Evolutionary conservation across 2,329 filamentous ascomycete species (phyloP).

Genomic region (Penicillium glabrum): DNA sequence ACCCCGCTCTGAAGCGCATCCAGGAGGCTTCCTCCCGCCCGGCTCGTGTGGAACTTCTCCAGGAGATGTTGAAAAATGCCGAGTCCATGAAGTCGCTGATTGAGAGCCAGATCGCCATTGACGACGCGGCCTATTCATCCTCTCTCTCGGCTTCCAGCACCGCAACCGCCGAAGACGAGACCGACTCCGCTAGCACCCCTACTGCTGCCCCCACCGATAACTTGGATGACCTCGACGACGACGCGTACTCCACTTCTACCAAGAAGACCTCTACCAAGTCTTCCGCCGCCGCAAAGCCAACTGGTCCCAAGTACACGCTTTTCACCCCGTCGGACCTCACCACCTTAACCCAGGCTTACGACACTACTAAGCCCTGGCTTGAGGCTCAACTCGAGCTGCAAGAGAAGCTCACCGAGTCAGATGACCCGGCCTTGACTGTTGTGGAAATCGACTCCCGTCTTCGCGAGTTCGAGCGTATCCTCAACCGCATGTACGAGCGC

Average conservation of each 20-base stretch:
- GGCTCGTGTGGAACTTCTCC: conserved; percentile 64
- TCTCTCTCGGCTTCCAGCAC: conserved; percentile 51
- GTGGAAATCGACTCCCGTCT: conserved; percentile 70
- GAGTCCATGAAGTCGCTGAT: conserved; percentile 69
- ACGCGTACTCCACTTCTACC: conserved; percentile 47
- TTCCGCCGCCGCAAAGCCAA: conserved; percentile 35
- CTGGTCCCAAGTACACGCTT: conserved; percentile 60
- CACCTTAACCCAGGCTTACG: conserved; percentile 62
- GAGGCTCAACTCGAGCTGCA: conserved; percentile 69
- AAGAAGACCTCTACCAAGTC: conserved; percentile 35
- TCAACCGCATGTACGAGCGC: conserved; percentile 38
- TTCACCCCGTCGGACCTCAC: conserved; percentile 74
- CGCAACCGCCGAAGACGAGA: conserved; percentile 39
- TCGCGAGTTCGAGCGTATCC: conserved; percentile 63
- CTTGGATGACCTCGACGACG: conserved; percentile 78
- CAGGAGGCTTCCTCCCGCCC: conserved; percentile 72
- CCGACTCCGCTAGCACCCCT: conserved; percentile 49
- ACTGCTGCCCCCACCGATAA: conserved; percentile 33
- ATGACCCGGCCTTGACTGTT: conserved; percentile 72
- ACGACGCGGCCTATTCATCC: conserved; percentile 60
- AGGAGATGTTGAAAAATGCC: conserved; percentile 70
- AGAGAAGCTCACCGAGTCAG: conserved; percentile 65
- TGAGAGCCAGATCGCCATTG: conserved; percentile 70
- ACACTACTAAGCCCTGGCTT: conserved; percentile 70
- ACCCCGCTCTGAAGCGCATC: conserved; percentile 73